Evolutionary conservation across 805 yeast species (phyloP).

Genomic region (Candida silvatica): DNA sequence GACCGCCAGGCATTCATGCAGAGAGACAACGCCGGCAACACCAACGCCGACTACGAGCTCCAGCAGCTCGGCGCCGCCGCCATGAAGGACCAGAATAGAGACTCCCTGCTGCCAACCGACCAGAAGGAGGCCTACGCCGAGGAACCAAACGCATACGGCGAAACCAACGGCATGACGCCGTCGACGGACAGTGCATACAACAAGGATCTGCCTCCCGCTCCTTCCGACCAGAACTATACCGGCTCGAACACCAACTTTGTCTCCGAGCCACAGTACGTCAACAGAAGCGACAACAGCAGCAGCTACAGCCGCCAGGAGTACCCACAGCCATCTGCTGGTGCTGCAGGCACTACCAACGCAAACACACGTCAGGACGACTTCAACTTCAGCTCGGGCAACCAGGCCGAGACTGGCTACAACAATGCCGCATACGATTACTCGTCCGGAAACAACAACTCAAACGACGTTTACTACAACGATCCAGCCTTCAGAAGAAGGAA

Average conservation of each 20-base stretch:
- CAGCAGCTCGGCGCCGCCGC: slow-evolving; percentile 68
- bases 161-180: background rate
- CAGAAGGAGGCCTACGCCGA: slow-evolving; percentile 14
- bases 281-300: background rate
- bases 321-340: too few relatives aligned
- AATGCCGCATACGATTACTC: background rate
- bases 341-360: too few relatives aligned
- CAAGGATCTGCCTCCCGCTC: background rate
- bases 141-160: background rate
- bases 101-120: slow-evolving; percentile 25
- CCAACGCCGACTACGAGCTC: slow-evolving; percentile 48
- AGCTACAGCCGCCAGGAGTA: too few relatives aligned
- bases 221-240: slow-evolving; percentile 6
- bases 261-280: background rate
- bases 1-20: slow-evolving; percentile 92
- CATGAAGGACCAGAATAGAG: slow-evolving; percentile 49
- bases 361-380: background rate
- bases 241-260: background rate
- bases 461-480: slow-evolving; percentile 1
- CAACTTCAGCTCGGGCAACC: background rate
- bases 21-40: slow-evolving; percentile 24
- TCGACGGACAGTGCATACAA: background rate
- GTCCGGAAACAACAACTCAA: background rate
- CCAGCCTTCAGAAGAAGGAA: background rate
- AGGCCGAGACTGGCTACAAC: background rate